Evolutionary conservation across 2,329 filamentous ascomycete genomes (phyloP).

Genomic region (Aspergillus sp.): DNA sequence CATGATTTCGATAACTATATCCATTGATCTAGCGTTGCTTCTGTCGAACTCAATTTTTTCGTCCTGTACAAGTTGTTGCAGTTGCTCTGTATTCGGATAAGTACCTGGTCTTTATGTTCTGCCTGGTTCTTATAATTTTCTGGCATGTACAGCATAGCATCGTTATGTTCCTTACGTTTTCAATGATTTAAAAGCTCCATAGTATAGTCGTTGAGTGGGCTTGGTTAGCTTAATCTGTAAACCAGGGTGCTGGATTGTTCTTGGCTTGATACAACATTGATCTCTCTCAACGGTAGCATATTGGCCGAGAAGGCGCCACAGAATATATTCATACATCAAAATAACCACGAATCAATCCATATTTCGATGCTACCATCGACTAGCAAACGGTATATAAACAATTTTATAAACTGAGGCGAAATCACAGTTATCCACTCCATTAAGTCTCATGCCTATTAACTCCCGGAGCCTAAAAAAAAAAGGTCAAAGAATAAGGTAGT

Average conservation of each 20-base stretch:
- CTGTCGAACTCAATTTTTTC: background rate
- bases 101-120: background rate
- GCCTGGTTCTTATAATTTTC: background rate
- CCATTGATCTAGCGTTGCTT: background rate
- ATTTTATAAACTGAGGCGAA: no score
- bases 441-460: background rate
- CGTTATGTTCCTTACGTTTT: background rate
- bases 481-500: background rate
- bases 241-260: background rate
- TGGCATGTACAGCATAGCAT: slow-evolving; percentile 1
- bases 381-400: no score
- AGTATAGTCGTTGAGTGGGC: no score
- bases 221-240: background rate
- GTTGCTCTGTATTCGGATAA: slow-evolving; percentile 1
- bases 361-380: no score
- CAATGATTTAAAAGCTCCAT: background rate
- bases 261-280: background rate
- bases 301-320: no score
- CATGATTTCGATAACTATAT: background rate
- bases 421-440: no score
- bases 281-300: background rate
- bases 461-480: background rate
- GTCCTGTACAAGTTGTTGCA: slow-evolving; percentile 7
- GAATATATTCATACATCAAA: no score
- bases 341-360: no score